Conservation (phyloP, 2,329 filamentous ascomycete species). For the Aspergillus sp. region DNA sequence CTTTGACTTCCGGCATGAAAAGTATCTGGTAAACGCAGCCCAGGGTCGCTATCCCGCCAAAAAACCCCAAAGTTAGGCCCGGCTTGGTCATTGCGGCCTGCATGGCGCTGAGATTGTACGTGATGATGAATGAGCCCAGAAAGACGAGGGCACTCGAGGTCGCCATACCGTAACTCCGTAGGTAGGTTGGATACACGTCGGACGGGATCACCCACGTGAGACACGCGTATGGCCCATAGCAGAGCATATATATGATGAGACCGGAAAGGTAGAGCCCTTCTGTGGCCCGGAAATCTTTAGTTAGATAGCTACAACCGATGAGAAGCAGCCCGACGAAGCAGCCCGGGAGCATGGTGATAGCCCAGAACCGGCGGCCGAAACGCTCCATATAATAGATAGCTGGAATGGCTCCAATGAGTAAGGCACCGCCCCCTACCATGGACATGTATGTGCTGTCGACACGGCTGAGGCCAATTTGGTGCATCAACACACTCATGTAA, state of each 20-base stretch:
- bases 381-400: conserved; percentile 70
- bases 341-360: conserved; percentile 67
- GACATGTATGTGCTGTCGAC: conserved; percentile 70
- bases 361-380: conserved; percentile 73
- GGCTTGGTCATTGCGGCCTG: conserved; percentile 64
- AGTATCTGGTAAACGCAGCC: conserved; percentile 71
- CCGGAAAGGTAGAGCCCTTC: conserved; percentile 66
- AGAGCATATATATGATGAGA: conserved; percentile 60
- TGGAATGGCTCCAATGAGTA: conserved; percentile 67
- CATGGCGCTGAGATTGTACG: conserved; percentile 73
- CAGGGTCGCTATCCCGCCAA: conserved; percentile 68
- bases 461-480: conserved; percentile 64
- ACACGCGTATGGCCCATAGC: conserved; percentile 66
- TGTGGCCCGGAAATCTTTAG: conserved; percentile 50
- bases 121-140: conserved; percentile 70
- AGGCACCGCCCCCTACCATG: conserved; percentile 66
- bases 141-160: conserved; percentile 67
- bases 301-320: conserved; percentile 65
- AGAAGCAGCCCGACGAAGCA: conserved; percentile 70
- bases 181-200: conserved; percentile 71
- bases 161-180: conserved; percentile 72
- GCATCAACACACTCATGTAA: conserved; percentile 69
- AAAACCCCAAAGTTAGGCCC: conserved; percentile 68
- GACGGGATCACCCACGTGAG: conserved; percentile 66
- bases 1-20: conserved; percentile 76